phyloP scores from a whole-genome alignment of 1,139 yeast genomes.

The Yamadazyma friedrichii region DNA sequence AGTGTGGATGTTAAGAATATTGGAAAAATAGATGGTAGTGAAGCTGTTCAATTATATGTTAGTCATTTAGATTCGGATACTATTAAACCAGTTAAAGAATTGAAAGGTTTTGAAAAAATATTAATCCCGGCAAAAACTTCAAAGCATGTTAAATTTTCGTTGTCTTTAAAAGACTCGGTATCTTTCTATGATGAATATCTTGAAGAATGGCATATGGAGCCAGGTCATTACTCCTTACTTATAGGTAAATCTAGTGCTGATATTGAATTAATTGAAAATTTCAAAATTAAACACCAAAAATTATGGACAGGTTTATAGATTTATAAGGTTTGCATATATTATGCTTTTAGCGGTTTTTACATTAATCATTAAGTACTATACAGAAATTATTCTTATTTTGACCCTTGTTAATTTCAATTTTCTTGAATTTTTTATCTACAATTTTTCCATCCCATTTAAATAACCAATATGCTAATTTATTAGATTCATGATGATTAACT shows the following conservation, averaged over 20 bases:
- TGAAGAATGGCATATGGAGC: constrained; percentile 36
- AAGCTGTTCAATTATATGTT: constrained; percentile 45
- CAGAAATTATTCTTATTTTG: constrained; percentile 64
- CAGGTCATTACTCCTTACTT: constrained; percentile 44
- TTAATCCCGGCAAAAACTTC: constrained; percentile 36
- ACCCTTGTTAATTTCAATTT: constrained; percentile 53
- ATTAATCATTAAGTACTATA: constrained; percentile 23
- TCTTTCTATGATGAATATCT: constrained; percentile 51
- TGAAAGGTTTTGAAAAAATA: constrained; percentile 53
- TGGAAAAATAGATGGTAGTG: constrained; percentile 40
- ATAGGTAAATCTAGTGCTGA: constrained; percentile 36
- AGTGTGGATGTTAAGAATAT: constrained; percentile 37
- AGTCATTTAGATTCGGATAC: constrained; percentile 34
- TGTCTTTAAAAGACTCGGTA: constrained; percentile 44
- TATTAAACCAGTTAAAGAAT: constrained; percentile 52
- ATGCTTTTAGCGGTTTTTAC: neutral
- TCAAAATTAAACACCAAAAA: constrained; percentile 24
- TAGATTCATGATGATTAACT: constrained; percentile 54
- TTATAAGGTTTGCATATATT: neutral
- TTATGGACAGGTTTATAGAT: constrained; percentile 17
- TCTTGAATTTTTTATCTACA: constrained; percentile 19
- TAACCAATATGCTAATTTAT: constrained; percentile 78
- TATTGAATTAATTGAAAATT: constrained; percentile 26
- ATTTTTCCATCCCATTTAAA: constrained; percentile 47
- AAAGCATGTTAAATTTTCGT: constrained; percentile 27